These are phyloP conservation scores for Umbelopsis sp. DNA, from an alignment of 192 early-diverging fungal genomes.

Conservation along the genomic window DNA sequence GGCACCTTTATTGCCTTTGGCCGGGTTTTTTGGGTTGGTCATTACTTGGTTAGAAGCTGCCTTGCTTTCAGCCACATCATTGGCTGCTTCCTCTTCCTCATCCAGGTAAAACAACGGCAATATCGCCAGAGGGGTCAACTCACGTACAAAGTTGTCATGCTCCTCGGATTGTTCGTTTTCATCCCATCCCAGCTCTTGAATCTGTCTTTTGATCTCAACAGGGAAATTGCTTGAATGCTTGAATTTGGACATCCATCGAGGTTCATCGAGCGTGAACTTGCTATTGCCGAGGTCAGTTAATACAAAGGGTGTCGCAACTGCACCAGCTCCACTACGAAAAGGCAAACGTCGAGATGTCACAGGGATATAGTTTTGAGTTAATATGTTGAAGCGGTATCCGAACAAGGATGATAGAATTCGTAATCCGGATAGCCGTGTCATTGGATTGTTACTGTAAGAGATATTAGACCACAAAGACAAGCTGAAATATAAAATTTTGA, in stretches of 20 bases:
- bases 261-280: conserved; percentile 56
- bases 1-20: background rate
- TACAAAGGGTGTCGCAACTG: conserved; percentile 53
- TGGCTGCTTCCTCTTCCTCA: conserved; percentile 35
- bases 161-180: conserved; percentile 50
- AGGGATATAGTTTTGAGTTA: conserved; percentile 49
- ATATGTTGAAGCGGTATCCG: conserved; percentile 50
- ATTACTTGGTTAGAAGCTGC: conserved; percentile 2
- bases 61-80: conserved; percentile 12
- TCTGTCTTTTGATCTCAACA: conserved; percentile 49
- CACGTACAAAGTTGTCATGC: conserved; percentile 44
- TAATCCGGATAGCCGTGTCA: conserved; percentile 40
- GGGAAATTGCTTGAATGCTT: conserved; percentile 52
- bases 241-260: conserved; percentile 50
- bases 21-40: background rate
- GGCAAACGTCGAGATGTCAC: conserved; percentile 49
- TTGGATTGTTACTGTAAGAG: conserved; percentile 40
- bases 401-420: conserved; percentile 48
- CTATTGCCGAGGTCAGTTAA: conserved; percentile 55
- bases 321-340: conserved; percentile 47
- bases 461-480: background rate
- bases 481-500: background rate
- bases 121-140: conserved; percentile 48
- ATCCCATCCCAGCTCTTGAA: conserved; percentile 58
- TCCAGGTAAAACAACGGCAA: conserved; percentile 55